Conservation (phyloP, 306 rosid genomes). For the Albizia julibrissin region DNA sequence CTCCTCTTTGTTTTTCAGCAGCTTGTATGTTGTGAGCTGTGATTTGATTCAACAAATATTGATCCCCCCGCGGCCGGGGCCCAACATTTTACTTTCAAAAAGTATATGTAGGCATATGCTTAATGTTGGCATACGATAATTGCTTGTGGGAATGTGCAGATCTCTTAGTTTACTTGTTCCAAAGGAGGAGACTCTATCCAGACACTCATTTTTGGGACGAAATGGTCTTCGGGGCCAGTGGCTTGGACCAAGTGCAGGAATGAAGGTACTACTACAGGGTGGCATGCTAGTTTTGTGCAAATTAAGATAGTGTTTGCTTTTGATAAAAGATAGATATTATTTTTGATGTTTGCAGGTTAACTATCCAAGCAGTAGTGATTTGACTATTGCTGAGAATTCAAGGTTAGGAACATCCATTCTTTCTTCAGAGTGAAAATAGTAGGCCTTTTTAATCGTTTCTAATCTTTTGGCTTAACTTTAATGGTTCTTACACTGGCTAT, state of each 20-base stretch:
- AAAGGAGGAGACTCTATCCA: constrained; percentile 88
- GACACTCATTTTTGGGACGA: constrained; percentile 95
- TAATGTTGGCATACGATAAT: constrained; percentile 19
- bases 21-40: constrained; percentile 22
- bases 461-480: neutral
- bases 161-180: constrained; percentile 69
- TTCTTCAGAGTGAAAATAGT: constrained; percentile 14
- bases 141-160: constrained; percentile 51
- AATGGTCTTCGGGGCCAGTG: constrained; percentile 93
- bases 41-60: constrained; percentile 12
- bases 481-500: constrained; percentile 18
- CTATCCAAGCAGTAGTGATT: constrained; percentile 80
- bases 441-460: constrained; percentile 14
- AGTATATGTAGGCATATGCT: neutral
- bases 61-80: no score
- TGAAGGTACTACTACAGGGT: constrained; percentile 58
- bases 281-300: constrained; percentile 13
- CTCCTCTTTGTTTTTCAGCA: constrained; percentile 25
- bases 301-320: constrained; percentile 16
- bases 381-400: constrained; percentile 47
- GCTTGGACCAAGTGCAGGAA: constrained; percentile 74
- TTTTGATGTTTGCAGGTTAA: constrained; percentile 60
- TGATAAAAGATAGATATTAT: constrained; percentile 8
- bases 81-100: no score
- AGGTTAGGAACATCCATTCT: constrained; percentile 50